Evolutionary conservation across 2,329 filamentous ascomycete species (phyloP).

Genomic region (Aspergillus persii): DNA sequence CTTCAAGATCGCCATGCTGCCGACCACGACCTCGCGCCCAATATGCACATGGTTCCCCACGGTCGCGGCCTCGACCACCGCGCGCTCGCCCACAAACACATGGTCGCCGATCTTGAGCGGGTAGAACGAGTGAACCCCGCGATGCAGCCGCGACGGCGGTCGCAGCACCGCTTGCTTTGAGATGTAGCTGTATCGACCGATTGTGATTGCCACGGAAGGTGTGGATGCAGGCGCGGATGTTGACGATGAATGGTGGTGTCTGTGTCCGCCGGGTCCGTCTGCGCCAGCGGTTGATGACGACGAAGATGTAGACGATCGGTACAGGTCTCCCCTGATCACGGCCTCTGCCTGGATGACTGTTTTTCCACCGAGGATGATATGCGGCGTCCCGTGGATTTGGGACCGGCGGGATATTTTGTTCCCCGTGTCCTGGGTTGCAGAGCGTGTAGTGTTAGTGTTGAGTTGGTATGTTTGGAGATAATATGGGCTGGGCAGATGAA

Average conservation of each 20-base stretch:
- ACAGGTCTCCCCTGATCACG: constrained; percentile 87
- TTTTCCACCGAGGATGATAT: constrained; percentile 95
- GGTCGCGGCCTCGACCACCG: constrained; percentile 76
- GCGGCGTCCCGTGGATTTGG: constrained; percentile 89
- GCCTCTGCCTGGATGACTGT: constrained; percentile 95
- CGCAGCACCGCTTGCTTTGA: constrained; percentile 74
- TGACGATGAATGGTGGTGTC: background rate
- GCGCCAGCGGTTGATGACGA: constrained; percentile 26
- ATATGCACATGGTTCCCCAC: constrained; percentile 86
- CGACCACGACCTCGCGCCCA: constrained; percentile 71
- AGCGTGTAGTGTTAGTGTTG: constrained; percentile 6
- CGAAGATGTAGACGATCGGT: constrained; percentile 46
- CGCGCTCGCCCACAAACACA: constrained; percentile 77
- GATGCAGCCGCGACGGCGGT: constrained; percentile 78
- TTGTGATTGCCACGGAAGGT: constrained; percentile 63
- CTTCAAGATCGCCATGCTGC: constrained; percentile 87
- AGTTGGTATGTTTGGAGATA: background rate
- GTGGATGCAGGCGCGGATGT: constrained; percentile 29
- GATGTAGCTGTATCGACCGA: constrained; percentile 89
- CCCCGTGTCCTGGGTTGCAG: constrained; percentile 71
- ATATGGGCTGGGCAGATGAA: background rate
- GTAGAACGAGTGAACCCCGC: constrained; percentile 64
- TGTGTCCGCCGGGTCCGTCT: background rate
- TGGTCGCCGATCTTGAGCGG: constrained; percentile 92
- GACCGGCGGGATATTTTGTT: constrained; percentile 97